Conservation (phyloP, 176 grass and related monocot species). For the Chloris gayana region DNA sequence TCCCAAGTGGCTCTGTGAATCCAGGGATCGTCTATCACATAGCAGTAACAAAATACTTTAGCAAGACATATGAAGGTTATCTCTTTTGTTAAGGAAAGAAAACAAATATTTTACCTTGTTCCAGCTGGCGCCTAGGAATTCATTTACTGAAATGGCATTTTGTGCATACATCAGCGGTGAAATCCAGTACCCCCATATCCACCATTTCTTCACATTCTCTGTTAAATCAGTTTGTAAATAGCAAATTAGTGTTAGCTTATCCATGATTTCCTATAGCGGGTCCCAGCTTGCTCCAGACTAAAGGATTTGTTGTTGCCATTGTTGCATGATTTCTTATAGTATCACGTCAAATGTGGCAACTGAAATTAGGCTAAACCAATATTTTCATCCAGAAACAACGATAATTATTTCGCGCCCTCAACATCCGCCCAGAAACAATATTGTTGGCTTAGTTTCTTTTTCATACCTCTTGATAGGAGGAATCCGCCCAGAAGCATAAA, state of each 20-base stretch:
- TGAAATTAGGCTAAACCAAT: background rate
- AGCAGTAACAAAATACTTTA: slow-evolving; percentile 35
- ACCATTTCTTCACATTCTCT: slow-evolving; percentile 86
- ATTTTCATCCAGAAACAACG: background rate
- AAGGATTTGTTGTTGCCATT: too few species aligned
- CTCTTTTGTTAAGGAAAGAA: background rate
- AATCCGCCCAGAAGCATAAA: slow-evolving; percentile 73
- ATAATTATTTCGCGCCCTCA: too few species aligned
- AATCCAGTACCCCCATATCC: slow-evolving; percentile 84
- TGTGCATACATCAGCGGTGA: slow-evolving; percentile 80
- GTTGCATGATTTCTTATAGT: background rate
- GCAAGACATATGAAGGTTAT: slow-evolving; percentile 9
- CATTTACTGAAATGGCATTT: slow-evolving; percentile 78
- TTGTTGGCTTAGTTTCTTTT: slow-evolving; percentile 12
- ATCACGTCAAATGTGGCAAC: background rate
- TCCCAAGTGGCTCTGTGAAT: slow-evolving; percentile 48
- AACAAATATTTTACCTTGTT: slow-evolving; percentile 46
- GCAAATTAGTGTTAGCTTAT: background rate
- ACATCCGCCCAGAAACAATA: background rate
- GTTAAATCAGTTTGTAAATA: slow-evolving; percentile 22
- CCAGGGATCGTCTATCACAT: slow-evolving; percentile 12
- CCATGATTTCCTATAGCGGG: background rate
- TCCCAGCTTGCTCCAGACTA: too few species aligned
- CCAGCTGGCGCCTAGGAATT: slow-evolving; percentile 76
- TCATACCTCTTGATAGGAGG: slow-evolving; percentile 68